Percentiles rank a stretch among this genome's conserved stretches.
Evolutionary conservation across 2,329 filamentous ascomycete genomes (phyloP).

Genomic region (Trichoderma brevicompactum): DNA sequence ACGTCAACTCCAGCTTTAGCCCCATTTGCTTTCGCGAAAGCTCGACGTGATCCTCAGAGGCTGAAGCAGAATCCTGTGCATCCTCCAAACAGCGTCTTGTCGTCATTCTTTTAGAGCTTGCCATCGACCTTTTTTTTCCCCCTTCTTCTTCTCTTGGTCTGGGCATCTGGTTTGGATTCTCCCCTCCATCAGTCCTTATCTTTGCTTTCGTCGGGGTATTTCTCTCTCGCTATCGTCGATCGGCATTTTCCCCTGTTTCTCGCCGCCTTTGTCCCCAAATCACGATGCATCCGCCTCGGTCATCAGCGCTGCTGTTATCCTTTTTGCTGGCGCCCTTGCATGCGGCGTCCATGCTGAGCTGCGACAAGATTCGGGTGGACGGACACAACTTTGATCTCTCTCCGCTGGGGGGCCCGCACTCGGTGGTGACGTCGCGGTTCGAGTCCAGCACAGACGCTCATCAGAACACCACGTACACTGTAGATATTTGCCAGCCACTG

Average conservation of each 20-base stretch:
- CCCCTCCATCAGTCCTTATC: neutral
- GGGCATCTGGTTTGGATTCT: conserved; percentile 12
- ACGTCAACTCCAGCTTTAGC: conserved; percentile 31
- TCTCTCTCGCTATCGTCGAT: neutral
- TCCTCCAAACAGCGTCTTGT: conserved; percentile 3
- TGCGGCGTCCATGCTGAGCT: conserved; percentile 59
- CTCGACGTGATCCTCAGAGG: conserved; percentile 40
- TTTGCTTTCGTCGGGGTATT: neutral
- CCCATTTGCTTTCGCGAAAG: conserved; percentile 31
- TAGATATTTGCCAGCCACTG: conserved; percentile 75
- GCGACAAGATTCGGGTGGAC: conserved; percentile 64
- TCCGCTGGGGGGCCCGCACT: conserved; percentile 68
- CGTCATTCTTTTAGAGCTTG: conserved; percentile 22
- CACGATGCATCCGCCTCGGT: conserved; percentile 48
- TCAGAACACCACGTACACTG: conserved; percentile 76
- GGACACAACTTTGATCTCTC: conserved; percentile 66
- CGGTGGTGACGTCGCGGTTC: conserved; percentile 64
- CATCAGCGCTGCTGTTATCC: conserved; percentile 44
- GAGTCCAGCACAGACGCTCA: conserved; percentile 56
- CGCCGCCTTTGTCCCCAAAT: neutral
- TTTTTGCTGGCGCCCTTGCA: conserved; percentile 46
- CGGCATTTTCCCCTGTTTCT: conserved; percentile 6
- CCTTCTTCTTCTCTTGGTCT: neutral
- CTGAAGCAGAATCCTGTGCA: conserved; percentile 3
- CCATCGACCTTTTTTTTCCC: neutral